Base-by-base conservation (phyloP, 2,329 filamentous ascomycete species). In the Fusarium oxysporum region DNA sequence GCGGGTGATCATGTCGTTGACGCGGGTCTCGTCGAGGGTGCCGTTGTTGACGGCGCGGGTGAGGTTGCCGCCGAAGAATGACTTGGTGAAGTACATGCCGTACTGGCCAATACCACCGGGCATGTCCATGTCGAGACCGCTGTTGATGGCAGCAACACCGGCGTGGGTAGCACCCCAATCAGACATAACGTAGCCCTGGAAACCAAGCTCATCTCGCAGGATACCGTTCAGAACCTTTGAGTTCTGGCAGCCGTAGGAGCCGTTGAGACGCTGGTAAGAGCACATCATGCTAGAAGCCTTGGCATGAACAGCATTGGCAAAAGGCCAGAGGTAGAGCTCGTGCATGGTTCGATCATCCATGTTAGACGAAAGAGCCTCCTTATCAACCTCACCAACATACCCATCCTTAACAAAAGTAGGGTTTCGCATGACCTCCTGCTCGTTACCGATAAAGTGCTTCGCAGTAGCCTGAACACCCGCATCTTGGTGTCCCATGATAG, bases 231-330 rank as follows among this genome's bases (percentile, higher is more conserved):
- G 83, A 11, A 92, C 81, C 78, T 92, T 91, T 38, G 91, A 92
- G 84, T 96, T 96, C 78, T 96, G 92, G 81, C 94, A 96, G n/a
- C 82, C 87, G 75, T 94, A 94, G 16, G 90, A 93, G 81, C 93
- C 93, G 84, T 97, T 97, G 81, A 95, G 80, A 76, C 93, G 92
- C 78, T 94, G 90, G 85, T 94, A 94, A 0, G 90, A 89, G 80
- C 90, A 90, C 90, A 92, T 92, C 70, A 90, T 71, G 32, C 76
- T 78, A 7, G 80, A 72, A n/a, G 78, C 78, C 43, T 78, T 76
- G 16, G 81, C 80, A 48, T 75, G 76, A 53, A 78, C 77, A 19
- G 80, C 80, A 35, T 81, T 78, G 68, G 79, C 80, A 41, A 81
- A 81, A 10, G 80, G 80, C 80, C 80, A 81, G 40, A 81, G 80